phyloP scores from a whole-genome alignment of 176 grass and related monocot genomes.

The Carex scoparia region DNA sequence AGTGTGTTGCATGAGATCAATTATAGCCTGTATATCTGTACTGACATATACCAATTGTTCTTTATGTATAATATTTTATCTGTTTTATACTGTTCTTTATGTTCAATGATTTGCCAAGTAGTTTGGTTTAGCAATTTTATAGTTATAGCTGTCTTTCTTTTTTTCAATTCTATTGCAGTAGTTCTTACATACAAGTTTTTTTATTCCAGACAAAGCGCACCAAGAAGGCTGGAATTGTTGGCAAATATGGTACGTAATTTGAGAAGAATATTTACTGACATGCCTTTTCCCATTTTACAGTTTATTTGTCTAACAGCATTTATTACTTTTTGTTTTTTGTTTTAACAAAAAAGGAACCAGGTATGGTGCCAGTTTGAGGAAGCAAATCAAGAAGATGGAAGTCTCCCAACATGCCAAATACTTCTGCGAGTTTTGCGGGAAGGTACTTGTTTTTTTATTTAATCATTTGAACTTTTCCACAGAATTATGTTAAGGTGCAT shows the following conservation, averaged over 20 bases:
- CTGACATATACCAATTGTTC: background rate
- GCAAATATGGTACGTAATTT: slow-evolving; percentile 70
- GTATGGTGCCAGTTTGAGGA: slow-evolving; percentile 94
- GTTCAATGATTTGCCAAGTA: background rate
- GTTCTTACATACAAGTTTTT: background rate
- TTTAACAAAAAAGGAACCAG: slow-evolving; percentile 47
- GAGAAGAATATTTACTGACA: background rate
- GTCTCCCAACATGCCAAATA: slow-evolving; percentile 92
- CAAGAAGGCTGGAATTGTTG: slow-evolving; percentile 89
- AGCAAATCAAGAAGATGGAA: slow-evolving; percentile 99
- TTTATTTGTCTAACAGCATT: background rate
- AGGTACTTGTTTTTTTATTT: slow-evolving; percentile 32
- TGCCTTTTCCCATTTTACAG: background rate
- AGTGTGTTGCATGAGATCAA: background rate
- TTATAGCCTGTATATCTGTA: background rate
- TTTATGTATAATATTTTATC: background rate
- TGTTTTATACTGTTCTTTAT: background rate
- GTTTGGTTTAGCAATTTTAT: background rate
- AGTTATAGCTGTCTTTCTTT: background rate
- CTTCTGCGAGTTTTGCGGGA: slow-evolving; percentile 92
- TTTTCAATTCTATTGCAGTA: background rate
- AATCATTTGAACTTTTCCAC: background rate
- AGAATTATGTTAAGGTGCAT: background rate
- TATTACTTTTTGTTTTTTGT: background rate
- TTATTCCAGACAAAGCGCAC: slow-evolving; percentile 72